Base-by-base conservation (phyloP, 768 basidiomycete genomes). In the Boletellus ananiceps region DNA sequence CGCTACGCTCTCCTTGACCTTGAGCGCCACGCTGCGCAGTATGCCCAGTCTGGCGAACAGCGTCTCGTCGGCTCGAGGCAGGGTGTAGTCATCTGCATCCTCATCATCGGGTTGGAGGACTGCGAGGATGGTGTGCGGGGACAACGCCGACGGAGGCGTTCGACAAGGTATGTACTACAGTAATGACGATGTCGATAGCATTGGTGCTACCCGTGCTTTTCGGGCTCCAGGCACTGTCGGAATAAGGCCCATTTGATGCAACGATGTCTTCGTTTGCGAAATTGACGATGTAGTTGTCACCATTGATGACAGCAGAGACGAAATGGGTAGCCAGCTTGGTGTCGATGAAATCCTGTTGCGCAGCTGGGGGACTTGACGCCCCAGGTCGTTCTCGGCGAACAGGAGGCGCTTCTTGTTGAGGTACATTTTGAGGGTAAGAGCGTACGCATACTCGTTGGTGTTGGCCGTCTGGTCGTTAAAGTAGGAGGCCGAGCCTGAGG, bases 1-100 rank as follows among this genome's bases (percentile, higher is more conserved):
- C 3, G 75, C 80, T 1, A 79, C 76, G 57, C 84, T 81, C 54
- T 86, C 84, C 44, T 82, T 71, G 3, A 87, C 75, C 64, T 93
- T 93, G 64, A 84, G 80, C 0, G 86, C 81, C 3, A 94, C 80
- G 36, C 69, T 77, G 6, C 76, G 76, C 27, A 86, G 67, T 5
- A 86, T 56, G 3, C 76, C 76, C 3, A 90, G 71, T 45, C 69
- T 85, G 77, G 76, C 93, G 84, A 23, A 89, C 62, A 48, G 79
- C 77, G 14, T 79, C 72, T 18, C 68, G 54, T 25, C 64, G 0
- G 52, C 25, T 27, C 0, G 44, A 15, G 49, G 14, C 0, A 9
- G 33, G 19, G 19, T 19, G 19, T 72, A 71, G 1, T n/a, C 8
- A 15, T 78, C 79, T 5, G 78, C 3, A 19, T 19, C 1, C 19